phyloP scores from a whole-genome alignment of 257 asterid species.

The Euphrasia confusa region DNA sequence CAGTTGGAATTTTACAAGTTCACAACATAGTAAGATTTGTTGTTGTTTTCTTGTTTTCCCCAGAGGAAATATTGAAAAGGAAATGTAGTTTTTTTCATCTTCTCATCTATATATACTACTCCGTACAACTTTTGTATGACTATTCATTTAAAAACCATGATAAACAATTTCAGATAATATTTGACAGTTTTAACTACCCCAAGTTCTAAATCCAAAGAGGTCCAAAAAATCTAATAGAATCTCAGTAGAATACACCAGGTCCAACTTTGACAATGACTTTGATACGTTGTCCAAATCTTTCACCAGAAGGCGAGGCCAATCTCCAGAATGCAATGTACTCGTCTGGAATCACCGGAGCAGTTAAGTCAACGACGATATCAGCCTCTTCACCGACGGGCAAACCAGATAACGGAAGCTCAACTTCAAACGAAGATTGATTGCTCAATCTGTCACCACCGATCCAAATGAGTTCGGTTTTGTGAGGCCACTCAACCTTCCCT shows the following conservation, averaged over 20 bases:
- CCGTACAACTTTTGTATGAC: no score
- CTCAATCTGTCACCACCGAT: slow-evolving; percentile 60
- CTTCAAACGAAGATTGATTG: slow-evolving; percentile 34
- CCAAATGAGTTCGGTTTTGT: slow-evolving; percentile 62
- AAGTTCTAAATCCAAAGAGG: no score
- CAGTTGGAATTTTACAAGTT: background rate
- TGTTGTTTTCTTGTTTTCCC: no score
- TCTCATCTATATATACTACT: no score
- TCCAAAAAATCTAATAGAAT: no score
- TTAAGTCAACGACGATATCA: slow-evolving; percentile 60
- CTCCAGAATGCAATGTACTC: slow-evolving; percentile 53
- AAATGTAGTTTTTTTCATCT: no score
- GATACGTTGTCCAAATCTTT: slow-evolving; percentile 69
- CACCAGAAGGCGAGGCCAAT: slow-evolving; percentile 67
- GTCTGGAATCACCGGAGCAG: slow-evolving; percentile 56
- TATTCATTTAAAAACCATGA: no score
- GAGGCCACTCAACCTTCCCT: slow-evolving; percentile 62
- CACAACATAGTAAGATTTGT: no score
- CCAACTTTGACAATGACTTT: slow-evolving; percentile 69
- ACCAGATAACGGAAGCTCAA: slow-evolving; percentile 44
- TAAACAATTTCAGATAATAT: no score
- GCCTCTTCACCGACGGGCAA: slow-evolving; percentile 43
- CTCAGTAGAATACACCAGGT: no score
- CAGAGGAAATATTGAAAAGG: no score
- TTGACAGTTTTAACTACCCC: no score